Evolutionary conservation across 805 yeast species (phyloP).

Genomic region (Candida boidinii): DNA sequence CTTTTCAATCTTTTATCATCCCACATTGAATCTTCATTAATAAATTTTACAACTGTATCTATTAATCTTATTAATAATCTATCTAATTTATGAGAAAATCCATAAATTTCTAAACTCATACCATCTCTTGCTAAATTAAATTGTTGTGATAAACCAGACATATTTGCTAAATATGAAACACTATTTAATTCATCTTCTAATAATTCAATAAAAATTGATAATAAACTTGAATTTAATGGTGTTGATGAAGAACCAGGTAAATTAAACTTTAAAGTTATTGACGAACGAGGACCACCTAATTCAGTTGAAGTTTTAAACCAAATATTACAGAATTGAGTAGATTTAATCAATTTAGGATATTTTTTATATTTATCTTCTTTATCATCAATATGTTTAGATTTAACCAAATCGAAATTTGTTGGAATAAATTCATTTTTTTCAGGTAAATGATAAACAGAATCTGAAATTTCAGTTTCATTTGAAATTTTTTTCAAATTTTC

Average conservation of each 20-base stretch:
- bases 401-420: constrained; percentile 55
- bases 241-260: constrained; percentile 55
- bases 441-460: constrained; percentile 38
- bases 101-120: constrained; percentile 55
- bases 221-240: constrained; percentile 47
- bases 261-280: constrained; percentile 54
- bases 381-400: constrained; percentile 26
- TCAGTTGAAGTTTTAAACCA: constrained; percentile 92
- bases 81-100: constrained; percentile 77
- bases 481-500: constrained; percentile 23
- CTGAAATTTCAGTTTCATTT: constrained; percentile 27
- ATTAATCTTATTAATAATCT: constrained; percentile 55
- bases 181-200: constrained; percentile 71
- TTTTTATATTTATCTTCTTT: constrained; percentile 14
- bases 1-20: constrained; percentile 38
- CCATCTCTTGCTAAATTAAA: constrained; percentile 64
- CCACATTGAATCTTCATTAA: constrained; percentile 19
- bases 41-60: constrained; percentile 40
- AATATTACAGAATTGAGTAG: constrained; percentile 42
- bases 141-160: constrained; percentile 64
- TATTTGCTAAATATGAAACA: constrained; percentile 71
- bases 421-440: constrained; percentile 76
- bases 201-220: constrained; percentile 59
- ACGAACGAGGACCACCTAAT: constrained; percentile 82
- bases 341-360: constrained; percentile 50